Evolutionary conservation across 192 early-diverging fungal species (phyloP), one percentile per base, ranked within the genome.

Genomic region (Gaertneriomyces semiglobifer): DNA sequence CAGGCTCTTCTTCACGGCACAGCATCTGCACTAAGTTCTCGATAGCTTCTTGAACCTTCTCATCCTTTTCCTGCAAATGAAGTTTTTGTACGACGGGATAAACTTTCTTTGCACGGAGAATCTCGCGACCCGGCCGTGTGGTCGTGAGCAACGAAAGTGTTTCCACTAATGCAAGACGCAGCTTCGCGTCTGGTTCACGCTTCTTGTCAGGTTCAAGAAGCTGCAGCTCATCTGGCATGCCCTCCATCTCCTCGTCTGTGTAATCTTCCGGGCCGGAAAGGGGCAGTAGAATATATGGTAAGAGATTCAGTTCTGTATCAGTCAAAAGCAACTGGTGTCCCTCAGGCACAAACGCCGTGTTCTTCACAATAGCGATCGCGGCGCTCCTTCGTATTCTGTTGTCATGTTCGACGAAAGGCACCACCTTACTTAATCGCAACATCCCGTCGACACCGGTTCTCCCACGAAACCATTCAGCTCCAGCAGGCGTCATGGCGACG

Each of bases 191-290:
- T 0, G 76, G 43, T 73, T 98, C 95, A 56, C 94, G 89, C 57
- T 76, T 87, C 81, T 98, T 98, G 33, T 88, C 86, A 5, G 82
- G 78, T 45, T 86, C 89, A 44, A 95, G 69, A 3, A 96, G 73
- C 70, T 96, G 93, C 41, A 95, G 86, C 69, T 97, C 95, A 58
- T 93, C 93, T 0, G 93, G 95, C 82, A 98, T 89, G 4, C 79
- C 80, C 40, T 96, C 94, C 87, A 93, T 92, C 44, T 96, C 93
- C 83, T 98, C 95, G 19, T 89, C 81, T 59, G 90, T 88, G 71
- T 88, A 94, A 60, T 98, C 94, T 57, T 96, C 94, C 0, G 90
- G 88, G 5, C 96, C 96, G 59, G 89, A 91, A 42, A 94, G 77
- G 14, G 96, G 96, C 43, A 96, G 79, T 9, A 98, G 73, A 39